Base-by-base conservation (phyloP, 352 stramenopile species). In the Aphanomyces stellatus region DNA sequence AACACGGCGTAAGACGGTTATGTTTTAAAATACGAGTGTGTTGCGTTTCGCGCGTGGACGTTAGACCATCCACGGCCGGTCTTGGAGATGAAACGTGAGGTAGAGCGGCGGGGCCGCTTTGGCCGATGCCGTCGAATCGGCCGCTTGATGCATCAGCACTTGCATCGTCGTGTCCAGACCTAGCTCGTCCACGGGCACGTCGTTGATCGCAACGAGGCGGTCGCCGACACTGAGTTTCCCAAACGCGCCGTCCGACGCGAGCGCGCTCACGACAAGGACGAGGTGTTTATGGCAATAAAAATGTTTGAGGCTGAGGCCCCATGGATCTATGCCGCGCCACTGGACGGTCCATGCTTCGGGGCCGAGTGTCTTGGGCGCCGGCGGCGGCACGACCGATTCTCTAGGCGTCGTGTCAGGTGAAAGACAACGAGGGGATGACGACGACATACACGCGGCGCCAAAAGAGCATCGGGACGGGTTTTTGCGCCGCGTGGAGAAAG, bases 151-250 rank as follows among this genome's bases (percentile, higher is more conserved):
- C n/a, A n/a, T n/a, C n/a, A 64, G 40, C 55, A 31, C 17, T 24
- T 43, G 22, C 24, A 35, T 31, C 7, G 37, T 19, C 13, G 37
- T 24, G 0, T 51, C 35, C 15, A 51, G 19, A 22, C 34, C 31
- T 13, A 64, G 5, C 17, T 49, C 74, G 1, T 69, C 73, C 22
- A 92, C 78, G 17, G 74, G 78, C 4, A 75, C 63, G 25, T 80
- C 78, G 51, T 94, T 90, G 0, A 94, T 56, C 5, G 79, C 83
- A 3, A 91, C 55, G 10, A 94, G 69, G n/a, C 88, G 78, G 62
- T 94, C 86, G n/a, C 86, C 82, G 0, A 76, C 80, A 28, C 82
- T 79, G 22, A 85, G 82, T 28, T 81, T 80, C 37, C 87, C 75
- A 27, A 91, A 62, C 4, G 80, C 81, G 2, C 77, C 73, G 3